phyloP scores from a whole-genome alignment of 352 stramenopile species.

The Stephanocyclus meneghinianus region DNA sequence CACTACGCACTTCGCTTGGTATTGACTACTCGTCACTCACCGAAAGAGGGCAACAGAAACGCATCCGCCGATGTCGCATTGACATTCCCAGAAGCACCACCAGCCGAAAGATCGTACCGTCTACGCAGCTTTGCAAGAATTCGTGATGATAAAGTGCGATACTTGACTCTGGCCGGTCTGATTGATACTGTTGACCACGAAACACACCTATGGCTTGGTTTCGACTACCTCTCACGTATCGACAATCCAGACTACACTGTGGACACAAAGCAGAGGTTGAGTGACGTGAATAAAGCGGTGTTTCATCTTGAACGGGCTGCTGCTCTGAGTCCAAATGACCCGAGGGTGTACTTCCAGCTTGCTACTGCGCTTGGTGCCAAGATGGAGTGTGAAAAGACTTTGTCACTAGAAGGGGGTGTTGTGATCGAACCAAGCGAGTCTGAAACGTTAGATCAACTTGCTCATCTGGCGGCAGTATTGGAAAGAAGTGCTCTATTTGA shows the following conservation, averaged over 20 bases:
- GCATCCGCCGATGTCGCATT: neutral
- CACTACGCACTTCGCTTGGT: slow-evolving; percentile 48
- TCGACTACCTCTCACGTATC: slow-evolving; percentile 41
- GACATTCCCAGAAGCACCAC: slow-evolving; percentile 26
- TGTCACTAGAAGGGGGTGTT: slow-evolving; percentile 8
- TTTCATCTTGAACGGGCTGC: slow-evolving; percentile 50
- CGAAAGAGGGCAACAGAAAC: neutral
- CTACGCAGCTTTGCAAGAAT: slow-evolving; percentile 43
- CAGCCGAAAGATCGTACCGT: slow-evolving; percentile 46
- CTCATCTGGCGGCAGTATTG: slow-evolving; percentile 30
- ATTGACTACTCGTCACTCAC: slow-evolving; percentile 24
- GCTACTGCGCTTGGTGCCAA: slow-evolving; percentile 36
- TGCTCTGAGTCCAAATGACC: slow-evolving; percentile 38
- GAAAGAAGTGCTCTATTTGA: slow-evolving; percentile 42
- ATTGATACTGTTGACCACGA: slow-evolving; percentile 46
- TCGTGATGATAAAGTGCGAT: slow-evolving; percentile 28
- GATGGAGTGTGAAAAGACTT: slow-evolving; percentile 28
- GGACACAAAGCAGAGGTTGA: slow-evolving; percentile 31
- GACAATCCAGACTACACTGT: slow-evolving; percentile 35
- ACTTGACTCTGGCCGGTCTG: slow-evolving; percentile 45
- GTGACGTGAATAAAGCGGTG: slow-evolving; percentile 45
- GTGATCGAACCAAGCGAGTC: neutral
- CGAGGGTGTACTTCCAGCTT: slow-evolving; percentile 42
- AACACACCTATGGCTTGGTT: slow-evolving; percentile 53
- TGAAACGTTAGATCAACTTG: slow-evolving; percentile 12